Conservation (phyloP, 2,329 filamentous ascomycete species). For the Periconia macrospinosa region DNA sequence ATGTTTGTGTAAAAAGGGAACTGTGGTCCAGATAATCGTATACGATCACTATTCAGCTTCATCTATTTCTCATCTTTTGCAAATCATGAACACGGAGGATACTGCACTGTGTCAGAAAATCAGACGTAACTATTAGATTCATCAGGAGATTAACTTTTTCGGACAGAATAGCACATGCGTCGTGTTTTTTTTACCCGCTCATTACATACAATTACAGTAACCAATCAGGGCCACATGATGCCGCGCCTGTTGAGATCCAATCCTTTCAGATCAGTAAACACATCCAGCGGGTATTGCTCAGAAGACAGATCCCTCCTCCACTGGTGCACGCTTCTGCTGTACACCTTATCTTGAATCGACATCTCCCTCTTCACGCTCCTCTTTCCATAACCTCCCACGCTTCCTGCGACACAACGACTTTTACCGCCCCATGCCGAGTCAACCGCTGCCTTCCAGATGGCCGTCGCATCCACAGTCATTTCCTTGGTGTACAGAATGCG, state of each 20-base stretch:
- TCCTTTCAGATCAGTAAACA: conserved; percentile 34
- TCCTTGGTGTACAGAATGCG: conserved; percentile 61
- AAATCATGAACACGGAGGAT: too few relatives aligned
- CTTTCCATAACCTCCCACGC: conserved; percentile 21
- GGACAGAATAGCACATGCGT: too few relatives aligned
- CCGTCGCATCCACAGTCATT: conserved; percentile 57
- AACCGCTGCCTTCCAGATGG: conserved; percentile 55
- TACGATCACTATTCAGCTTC: too few relatives aligned
- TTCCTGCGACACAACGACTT: conserved; percentile 38
- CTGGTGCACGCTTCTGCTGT: conserved; percentile 29
- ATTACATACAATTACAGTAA: background rate
- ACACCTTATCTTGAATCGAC: conserved; percentile 22
- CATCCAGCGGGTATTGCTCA: conserved; percentile 38
- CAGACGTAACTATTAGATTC: too few relatives aligned
- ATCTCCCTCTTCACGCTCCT: conserved; percentile 27
- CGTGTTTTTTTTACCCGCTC: background rate
- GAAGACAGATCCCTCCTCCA: conserved; percentile 32
- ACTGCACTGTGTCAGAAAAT: too few relatives aligned
- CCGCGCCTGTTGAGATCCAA: conserved; percentile 20
- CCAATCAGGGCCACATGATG: conserved; percentile 29
- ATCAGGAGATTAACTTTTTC: too few relatives aligned
- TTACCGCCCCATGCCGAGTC: conserved; percentile 37
- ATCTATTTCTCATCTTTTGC: too few relatives aligned
- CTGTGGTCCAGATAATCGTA: too few relatives aligned
- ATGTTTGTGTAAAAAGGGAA: too few relatives aligned